Conservation (phyloP, 2,329 filamentous ascomycete species). For the Emmonsiellopsis sp. region DNA sequence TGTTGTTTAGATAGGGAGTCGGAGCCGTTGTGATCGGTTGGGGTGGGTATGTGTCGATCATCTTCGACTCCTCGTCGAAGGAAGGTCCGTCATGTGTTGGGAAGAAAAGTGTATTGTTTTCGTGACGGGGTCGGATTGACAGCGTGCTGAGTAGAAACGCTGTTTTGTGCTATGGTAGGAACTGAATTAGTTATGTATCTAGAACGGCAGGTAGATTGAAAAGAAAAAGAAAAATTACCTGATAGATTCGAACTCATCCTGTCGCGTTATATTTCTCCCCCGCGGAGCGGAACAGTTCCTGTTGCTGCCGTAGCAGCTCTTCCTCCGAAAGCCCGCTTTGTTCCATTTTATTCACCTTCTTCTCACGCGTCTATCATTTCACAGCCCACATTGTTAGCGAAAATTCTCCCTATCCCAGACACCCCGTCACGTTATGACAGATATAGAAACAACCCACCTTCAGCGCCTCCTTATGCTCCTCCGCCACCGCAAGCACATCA, state of each 20-base stretch:
- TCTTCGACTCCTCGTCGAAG: too few relatives aligned
- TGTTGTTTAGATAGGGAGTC: too few relatives aligned
- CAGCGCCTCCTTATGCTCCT: conserved; percentile 84
- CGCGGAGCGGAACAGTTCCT: conserved; percentile 81
- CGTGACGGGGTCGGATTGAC: too few relatives aligned
- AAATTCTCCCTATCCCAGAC: not conserved
- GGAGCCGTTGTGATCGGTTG: too few relatives aligned
- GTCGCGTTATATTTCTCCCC: conserved; percentile 59
- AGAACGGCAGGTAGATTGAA: not conserved
- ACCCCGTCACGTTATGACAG: conserved; percentile 1
- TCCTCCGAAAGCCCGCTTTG: conserved; percentile 88
- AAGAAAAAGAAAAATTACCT: not conserved
- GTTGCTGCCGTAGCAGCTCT: conserved; percentile 77
- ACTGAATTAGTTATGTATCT: too few relatives aligned
- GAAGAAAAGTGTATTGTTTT: too few relatives aligned
- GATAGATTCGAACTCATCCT: not conserved
- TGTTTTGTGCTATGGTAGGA: too few relatives aligned
- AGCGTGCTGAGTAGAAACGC: too few relatives aligned
- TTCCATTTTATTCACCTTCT: conserved; percentile 95
- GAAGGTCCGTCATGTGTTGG: too few relatives aligned
- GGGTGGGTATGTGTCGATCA: too few relatives aligned
- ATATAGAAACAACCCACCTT: conserved; percentile 53
- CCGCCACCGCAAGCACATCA: conserved; percentile 75
- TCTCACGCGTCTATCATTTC: conserved; percentile 67
- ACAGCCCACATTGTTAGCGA: conserved; percentile 12